phyloP scores from a whole-genome alignment of 2,329 filamentous ascomycete genomes.

The Alternaria novae-zelandiae region DNA sequence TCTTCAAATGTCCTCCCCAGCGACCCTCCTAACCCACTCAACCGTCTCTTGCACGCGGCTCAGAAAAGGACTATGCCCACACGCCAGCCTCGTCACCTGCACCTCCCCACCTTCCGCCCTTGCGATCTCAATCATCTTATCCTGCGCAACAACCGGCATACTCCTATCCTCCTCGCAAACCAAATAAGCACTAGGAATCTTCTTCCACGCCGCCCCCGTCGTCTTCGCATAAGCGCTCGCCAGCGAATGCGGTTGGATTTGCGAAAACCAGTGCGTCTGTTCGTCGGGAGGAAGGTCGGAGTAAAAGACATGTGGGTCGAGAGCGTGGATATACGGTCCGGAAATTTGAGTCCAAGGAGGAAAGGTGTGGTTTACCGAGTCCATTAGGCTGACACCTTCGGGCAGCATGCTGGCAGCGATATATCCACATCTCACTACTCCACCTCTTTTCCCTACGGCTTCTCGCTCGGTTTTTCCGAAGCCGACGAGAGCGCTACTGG shows the following conservation, averaged over 20 bases:
- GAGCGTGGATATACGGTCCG: background rate
- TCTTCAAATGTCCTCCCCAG: conserved; percentile 18
- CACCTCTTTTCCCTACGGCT: conserved; percentile 47
- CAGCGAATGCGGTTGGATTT: conserved; percentile 27
- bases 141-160: conserved; percentile 39
- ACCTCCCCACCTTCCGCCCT: conserved; percentile 36
- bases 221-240: conserved; percentile 32
- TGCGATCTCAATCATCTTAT: conserved; percentile 37
- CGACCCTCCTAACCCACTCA: conserved; percentile 35
- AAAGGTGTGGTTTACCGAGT: background rate
- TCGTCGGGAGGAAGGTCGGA: conserved; percentile 37
- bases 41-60: conserved; percentile 46
- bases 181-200: conserved; percentile 47
- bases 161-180: conserved; percentile 47
- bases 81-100: conserved; percentile 40
- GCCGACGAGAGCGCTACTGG: conserved; percentile 45
- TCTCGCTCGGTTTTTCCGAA: conserved; percentile 44
- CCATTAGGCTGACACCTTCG: conserved; percentile 41
- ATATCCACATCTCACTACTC: conserved; percentile 46
- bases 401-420: conserved; percentile 48
- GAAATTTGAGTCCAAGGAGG: background rate
- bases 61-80: conserved; percentile 53
- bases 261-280: conserved; percentile 27
- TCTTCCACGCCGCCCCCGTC: conserved; percentile 42
- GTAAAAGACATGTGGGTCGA: conserved; percentile 23